These are phyloP conservation scores for Mentha longifolia DNA, from an alignment of 257 asterid genomes.

Conservation along the genomic window DNA sequence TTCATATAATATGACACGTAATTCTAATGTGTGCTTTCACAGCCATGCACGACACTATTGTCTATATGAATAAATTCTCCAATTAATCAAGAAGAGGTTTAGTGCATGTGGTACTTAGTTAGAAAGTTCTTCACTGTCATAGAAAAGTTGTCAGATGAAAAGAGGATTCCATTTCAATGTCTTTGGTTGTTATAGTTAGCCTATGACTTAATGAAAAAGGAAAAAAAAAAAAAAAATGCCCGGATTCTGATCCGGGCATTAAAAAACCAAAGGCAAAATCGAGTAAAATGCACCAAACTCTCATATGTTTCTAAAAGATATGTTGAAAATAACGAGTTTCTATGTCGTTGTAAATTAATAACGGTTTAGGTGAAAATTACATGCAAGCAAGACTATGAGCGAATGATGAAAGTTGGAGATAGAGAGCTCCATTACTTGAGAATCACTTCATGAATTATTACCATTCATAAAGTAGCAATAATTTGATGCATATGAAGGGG, in stretches of 20 bases:
- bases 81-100: not conserved
- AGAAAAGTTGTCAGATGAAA: not conserved
- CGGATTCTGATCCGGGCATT: too few species aligned
- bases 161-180: slow-evolving; percentile 18
- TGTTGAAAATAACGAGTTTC: not conserved
- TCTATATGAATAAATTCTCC: not conserved
- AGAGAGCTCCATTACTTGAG: slow-evolving; percentile 36
- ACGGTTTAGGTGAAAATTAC: not conserved
- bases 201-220: not conserved
- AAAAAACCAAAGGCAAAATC: too few species aligned
- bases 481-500: slow-evolving; percentile 31
- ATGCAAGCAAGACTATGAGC: too few species aligned
- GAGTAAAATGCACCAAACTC: too few species aligned
- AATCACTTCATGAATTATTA: slow-evolving; percentile 34
- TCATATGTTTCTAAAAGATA: too few species aligned
- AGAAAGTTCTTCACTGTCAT: slow-evolving; percentile 15
- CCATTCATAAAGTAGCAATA: slow-evolving; percentile 26
- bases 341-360: not conserved
- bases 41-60: slow-evolving; percentile 10
- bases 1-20: not conserved
- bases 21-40: not conserved
- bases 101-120: not conserved
- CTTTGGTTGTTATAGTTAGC: too few species aligned
- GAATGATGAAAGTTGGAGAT: slow-evolving; percentile 32
- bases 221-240: not conserved